Conservation (phyloP, 202 grass and related monocot species). For the Brachypodium distachyon region DNA sequence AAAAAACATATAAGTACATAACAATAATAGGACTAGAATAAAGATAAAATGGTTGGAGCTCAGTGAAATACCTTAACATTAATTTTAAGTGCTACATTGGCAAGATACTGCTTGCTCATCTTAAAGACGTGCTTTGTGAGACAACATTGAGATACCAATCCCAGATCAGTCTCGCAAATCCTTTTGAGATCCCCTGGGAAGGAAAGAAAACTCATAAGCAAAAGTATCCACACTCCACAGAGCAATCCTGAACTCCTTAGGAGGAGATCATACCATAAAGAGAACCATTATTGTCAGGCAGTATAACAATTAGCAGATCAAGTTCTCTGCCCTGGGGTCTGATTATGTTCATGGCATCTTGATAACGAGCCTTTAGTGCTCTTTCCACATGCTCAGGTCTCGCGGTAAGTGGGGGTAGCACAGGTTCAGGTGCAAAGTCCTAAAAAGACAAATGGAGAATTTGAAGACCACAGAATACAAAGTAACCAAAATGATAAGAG, state of each 20-base stretch:
- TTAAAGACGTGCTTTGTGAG: conserved; percentile 98
- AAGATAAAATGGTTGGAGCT: background rate
- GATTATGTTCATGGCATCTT: conserved; percentile 72
- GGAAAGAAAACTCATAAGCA: conserved; percentile 19
- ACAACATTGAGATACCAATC: conserved; percentile 97
- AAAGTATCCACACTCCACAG: background rate
- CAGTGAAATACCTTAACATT: conserved; percentile 76
- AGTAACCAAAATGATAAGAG: background rate
- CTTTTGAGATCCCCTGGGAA: conserved; percentile 85
- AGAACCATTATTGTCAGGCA: conserved; percentile 95
- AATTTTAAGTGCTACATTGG: conserved; percentile 97
- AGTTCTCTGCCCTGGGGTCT: conserved; percentile 67
- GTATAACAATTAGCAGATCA: conserved; percentile 87
- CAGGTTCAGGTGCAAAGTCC: conserved; percentile 77
- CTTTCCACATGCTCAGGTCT: conserved; percentile 85
- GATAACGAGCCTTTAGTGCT: conserved; percentile 70
- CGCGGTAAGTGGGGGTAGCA: conserved; percentile 61
- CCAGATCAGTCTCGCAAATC: conserved; percentile 97
- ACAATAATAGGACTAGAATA: background rate
- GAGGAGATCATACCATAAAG: conserved; percentile 65
- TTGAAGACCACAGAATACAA: background rate
- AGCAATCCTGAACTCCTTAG: background rate
- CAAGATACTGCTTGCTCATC: conserved; percentile 98
- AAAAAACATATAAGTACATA: background rate
- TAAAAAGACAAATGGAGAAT: conserved; percentile 14